Base-by-base conservation (phyloP, 257 asterid species). In the Lantana camara region DNA sequence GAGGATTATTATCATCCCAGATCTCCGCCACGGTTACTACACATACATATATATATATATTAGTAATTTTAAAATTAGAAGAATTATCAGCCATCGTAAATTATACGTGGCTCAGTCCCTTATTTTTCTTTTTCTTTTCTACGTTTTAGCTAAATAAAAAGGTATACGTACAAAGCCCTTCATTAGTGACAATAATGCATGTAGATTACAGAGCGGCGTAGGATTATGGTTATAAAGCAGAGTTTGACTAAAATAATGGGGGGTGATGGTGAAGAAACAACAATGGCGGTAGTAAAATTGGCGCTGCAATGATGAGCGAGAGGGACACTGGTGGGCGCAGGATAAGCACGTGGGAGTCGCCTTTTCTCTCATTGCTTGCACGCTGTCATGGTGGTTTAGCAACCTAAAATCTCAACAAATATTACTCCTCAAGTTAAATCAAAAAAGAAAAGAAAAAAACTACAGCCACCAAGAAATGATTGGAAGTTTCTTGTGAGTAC, bases 301-400 rank as follows among this genome's bases (percentile, higher is more conserved):
- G 61, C 69, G 71, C 40, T 53, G 86, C 75, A 82, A 83, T 83
- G 89, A 85, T 84, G 91, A 83, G 80, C 55, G 69, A 67, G 76
- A 74, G 70, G 77, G 75, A 69, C 78, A 69, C 59, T 44, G 72
- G 90, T 81, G 78, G 86, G 84, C 77, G 69, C 80, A 69, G 61
- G 80, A 77, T 78, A 83, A 82, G 82, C 87, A 87, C 89, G 86
- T 85, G 96, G 82, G 73, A 70, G 35, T 79, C 77, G 74, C 81
- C 88, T 77, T 35, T 80, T 85, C 86, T 76, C 80, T 80, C 90
- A 67, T 84, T 82, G 57, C 86, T 69, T 68, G 82, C 91, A 81
- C 83, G 85, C 87, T 84, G 89, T 59, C 84, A 77, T 75, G 79
- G 78, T 40, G 52, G 27, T 41, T 68, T 60, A 62, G 68, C 65